Evolutionary conservation across 2,329 filamentous ascomycete genomes (phyloP).

Genomic region (Davidsoniella eucalypti): DNA sequence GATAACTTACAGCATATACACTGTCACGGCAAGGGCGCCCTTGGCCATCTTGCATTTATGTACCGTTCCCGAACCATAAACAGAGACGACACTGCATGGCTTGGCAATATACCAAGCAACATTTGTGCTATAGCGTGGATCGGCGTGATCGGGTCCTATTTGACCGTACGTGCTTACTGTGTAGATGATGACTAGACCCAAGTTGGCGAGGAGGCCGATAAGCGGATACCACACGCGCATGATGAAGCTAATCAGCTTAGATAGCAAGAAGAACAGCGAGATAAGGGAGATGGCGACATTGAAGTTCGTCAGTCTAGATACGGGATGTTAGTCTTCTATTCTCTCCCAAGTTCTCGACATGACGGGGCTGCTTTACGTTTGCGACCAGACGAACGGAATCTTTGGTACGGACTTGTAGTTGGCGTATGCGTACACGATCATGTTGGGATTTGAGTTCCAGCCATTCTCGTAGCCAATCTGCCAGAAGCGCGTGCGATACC

Average conservation of each 20-base stretch:
- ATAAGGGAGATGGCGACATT: slow-evolving; percentile 64
- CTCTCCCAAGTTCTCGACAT: slow-evolving; percentile 4
- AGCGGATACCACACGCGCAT: slow-evolving; percentile 57
- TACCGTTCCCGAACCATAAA: slow-evolving; percentile 25
- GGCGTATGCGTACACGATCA: slow-evolving; percentile 55
- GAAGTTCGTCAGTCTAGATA: slow-evolving; percentile 49
- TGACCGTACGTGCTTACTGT: slow-evolving; percentile 52
- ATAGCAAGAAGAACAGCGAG: slow-evolving; percentile 58
- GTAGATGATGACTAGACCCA: slow-evolving; percentile 44
- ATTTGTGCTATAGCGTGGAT: slow-evolving; percentile 42
- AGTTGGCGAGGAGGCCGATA: slow-evolving; percentile 41
- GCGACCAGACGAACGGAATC: slow-evolving; percentile 56
- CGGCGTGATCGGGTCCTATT: slow-evolving; percentile 55
- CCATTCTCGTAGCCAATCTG: slow-evolving; percentile 50
- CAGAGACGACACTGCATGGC: slow-evolving; percentile 31
- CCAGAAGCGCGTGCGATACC: slow-evolving; percentile 59
- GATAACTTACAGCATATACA: slow-evolving; percentile 49
- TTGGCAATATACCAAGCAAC: slow-evolving; percentile 62
- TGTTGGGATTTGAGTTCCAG: slow-evolving; percentile 58
- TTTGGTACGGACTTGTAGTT: slow-evolving; percentile 48
- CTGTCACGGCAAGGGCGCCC: slow-evolving; percentile 44
- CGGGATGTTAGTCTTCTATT: slow-evolving; percentile 12
- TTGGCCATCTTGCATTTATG: slow-evolving; percentile 53
- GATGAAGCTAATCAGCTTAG: slow-evolving; percentile 52
- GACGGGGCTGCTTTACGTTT: slow-evolving; percentile 37